Evolutionary conservation across 2,329 filamentous ascomycete genomes (phyloP).

Genomic region (Aspergillus clavatus): DNA sequence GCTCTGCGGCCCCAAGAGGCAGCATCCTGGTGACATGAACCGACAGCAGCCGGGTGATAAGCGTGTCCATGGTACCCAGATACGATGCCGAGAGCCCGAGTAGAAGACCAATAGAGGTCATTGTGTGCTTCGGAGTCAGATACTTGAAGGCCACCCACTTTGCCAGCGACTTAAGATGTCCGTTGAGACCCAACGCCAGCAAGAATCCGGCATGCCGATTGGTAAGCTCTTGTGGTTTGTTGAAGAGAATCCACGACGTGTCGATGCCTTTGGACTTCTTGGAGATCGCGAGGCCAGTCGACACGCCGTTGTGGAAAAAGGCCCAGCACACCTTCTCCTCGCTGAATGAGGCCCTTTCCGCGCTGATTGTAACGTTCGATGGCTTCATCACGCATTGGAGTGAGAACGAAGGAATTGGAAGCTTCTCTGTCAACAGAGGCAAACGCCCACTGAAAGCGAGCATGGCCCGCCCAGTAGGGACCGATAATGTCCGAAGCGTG

Average conservation of each 20-base stretch:
- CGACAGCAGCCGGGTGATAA: conserved; percentile 87
- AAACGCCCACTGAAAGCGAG: conserved; percentile 82
- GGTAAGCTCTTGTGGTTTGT: conserved; percentile 86
- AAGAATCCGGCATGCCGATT: conserved; percentile 96
- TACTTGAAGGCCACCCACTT: conserved; percentile 99
- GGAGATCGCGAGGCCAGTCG: conserved; percentile 88
- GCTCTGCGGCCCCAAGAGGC: conserved; percentile 82
- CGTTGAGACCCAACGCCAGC: conserved; percentile 84
- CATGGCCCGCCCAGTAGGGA: conserved; percentile 81
- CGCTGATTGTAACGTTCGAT: conserved; percentile 85
- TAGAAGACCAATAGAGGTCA: conserved; percentile 96
- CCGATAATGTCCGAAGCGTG: conserved; percentile 79
- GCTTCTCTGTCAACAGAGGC: conserved; percentile 87
- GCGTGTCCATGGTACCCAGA: conserved; percentile 92
- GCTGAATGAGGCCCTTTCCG: conserved; percentile 78
- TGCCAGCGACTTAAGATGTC: conserved; percentile 86
- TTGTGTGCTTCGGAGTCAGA: conserved; percentile 96
- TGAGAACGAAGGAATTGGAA: conserved; percentile 84
- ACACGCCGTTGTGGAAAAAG: conserved; percentile 94
- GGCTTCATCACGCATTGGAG: conserved; percentile 89
- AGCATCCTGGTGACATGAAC: conserved; percentile 96
- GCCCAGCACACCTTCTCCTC: conserved; percentile 98
- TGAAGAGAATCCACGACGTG: conserved; percentile 98
- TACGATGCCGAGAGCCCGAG: conserved; percentile 90
- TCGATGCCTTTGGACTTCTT: conserved; percentile 88